Evolutionary conservation across 768 basidiomycete species (phyloP), one percentile per base, ranked within the genome.

Genomic region (Dioszegia aurantiaca): DNA sequence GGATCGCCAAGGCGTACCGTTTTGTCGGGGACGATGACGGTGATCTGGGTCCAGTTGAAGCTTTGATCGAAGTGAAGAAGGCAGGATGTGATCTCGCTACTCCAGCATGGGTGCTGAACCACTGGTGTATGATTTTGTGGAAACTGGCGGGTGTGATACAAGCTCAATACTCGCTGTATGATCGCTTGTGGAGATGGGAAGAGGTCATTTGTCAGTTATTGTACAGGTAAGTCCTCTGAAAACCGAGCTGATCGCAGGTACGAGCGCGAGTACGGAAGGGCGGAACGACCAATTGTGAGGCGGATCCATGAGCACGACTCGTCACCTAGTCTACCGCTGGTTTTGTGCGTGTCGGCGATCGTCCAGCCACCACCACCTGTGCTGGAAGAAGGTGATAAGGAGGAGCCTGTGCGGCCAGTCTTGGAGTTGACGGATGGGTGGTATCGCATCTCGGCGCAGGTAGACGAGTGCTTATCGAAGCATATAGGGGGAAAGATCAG

Each of bases 341-440:
- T 92, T 1, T 81, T 99, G 3, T 89, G 88, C 69, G 82, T 99
- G 1, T 87, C 89, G 1, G 81, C 82, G 27, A 84, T 98, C 36
- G 77, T 63, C 14, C 33, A 42, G 4, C 27, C 47, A 9, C 21
- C 51, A 21, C n/a, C 47, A 26, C 14, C 55, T 19, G 52, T 14
- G 14, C 75, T 74, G 2, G 58, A 77, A 2, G 74, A 64, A 16
- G 54, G 78, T 24, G 78, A 81, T 0, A 77, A 81, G 28, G 78
- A 79, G 3, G 49, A 75, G 23, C 70, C 79, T 2, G 16, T 36
- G 5, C 76, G 80, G 64, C 83, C 86, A 0, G 83, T 85, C 62
- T 77, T 99, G 5, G 95, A 97, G 76, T 78, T 98, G n/a, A 92
- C 91, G 0, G 95, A 99, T 71, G 95, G 95, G 14, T 99, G 95